Evolutionary conservation across 2,329 filamentous ascomycete species (phyloP), one percentile per base, ranked within the genome.

Genomic region (Ophiobolus disseminans): DNA sequence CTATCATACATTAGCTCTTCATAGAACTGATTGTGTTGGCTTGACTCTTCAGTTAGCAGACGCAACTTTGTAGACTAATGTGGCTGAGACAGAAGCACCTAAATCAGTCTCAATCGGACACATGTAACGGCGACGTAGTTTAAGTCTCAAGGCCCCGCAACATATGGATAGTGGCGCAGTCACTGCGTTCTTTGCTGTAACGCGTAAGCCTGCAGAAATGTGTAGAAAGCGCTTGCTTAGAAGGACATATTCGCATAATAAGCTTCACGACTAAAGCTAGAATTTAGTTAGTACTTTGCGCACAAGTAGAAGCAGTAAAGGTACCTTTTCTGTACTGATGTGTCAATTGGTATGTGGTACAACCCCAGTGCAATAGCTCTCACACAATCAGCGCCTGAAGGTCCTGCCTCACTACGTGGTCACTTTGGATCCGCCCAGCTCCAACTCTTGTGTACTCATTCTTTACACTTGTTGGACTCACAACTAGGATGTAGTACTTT

Each of bases 401-500:
- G 22, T 19, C 26, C 40, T 14, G 23, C 22, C 23, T 40, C 40
- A 19, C 20, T 11, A 50, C 40, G 35, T 25, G 40, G 25, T 26
- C 21, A 40, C 23, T 36, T 30, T 36, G 40, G 30, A 53, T 41
- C 37, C 28, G 20, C 30, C 50, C 45, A 35, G 35, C 21, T 17
- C 50, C 50, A 25, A 48, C 41, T 22, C 50, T 45, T 30, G 14
- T 43, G 20, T 53, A 46, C 32, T 53, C 36, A 14, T 32, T 31
- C n/a, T 39, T 38, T 19, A 20, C 21, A 36, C 26, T 37, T 7
- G 45, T 46, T 21, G 40, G 37, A 23, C 34, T 32, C 21, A 49
- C 37, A 25, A 40, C 43, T 22, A 51, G 22, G 26, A 47, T 37
- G 32, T 48, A 47, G 42, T 47, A 54, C 20, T 32, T 4, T 20